phyloP scores from a whole-genome alignment of 2,329 filamentous ascomycete genomes.

The Colletotrichum sp. region DNA sequence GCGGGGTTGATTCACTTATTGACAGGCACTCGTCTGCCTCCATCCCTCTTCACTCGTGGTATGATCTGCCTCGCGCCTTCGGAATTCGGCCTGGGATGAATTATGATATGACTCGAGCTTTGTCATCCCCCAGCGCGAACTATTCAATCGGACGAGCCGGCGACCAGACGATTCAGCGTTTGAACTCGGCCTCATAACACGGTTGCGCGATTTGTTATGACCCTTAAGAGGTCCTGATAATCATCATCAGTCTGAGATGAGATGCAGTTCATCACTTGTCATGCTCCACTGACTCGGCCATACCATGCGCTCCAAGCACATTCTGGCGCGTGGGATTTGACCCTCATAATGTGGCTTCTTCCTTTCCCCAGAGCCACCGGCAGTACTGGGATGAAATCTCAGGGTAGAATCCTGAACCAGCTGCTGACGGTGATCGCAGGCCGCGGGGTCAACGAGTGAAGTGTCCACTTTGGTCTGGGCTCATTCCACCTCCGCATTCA shows the following conservation, averaged over 20 bases:
- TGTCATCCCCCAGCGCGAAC: neutral
- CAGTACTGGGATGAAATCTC: neutral
- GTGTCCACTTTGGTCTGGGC: neutral
- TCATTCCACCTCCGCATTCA: neutral
- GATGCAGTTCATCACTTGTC: neutral
- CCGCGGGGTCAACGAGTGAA: neutral
- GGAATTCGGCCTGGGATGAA: neutral
- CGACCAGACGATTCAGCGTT: neutral
- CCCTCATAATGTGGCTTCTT: neutral
- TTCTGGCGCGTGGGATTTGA: rapidly evolving
- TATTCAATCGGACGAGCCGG: neutral
- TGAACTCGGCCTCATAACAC: neutral
- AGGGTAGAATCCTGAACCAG: neutral
- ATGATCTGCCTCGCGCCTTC: neutral
- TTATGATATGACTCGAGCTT: neutral
- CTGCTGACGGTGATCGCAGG: neutral
- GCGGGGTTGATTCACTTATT: neutral
- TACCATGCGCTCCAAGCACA: neutral
- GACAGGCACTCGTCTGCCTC: neutral
- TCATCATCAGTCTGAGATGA: neutral
- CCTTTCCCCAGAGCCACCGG: neutral
- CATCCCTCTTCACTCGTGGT: neutral
- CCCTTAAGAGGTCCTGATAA: neutral
- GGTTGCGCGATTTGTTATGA: neutral
- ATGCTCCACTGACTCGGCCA: neutral